phyloP scores from a whole-genome alignment of 2,329 filamentous ascomycete species.

The Didymella pomorum region DNA sequence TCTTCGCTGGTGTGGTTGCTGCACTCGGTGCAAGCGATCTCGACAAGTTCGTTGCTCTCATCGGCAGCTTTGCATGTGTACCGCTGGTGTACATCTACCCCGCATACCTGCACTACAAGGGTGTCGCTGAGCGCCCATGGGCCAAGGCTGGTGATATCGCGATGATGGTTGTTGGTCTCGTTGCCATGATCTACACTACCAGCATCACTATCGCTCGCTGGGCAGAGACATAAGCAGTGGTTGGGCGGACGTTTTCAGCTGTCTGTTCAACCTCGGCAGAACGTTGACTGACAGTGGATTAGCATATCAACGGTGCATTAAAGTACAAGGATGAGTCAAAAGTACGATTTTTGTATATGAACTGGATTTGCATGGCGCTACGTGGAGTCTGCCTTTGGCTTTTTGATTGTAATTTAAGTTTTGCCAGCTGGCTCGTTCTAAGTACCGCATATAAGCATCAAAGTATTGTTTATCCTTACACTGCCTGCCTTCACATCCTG shows the following conservation, averaged over 20 bases:
- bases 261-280: background rate
- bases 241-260: background rate
- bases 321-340: background rate
- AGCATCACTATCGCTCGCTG: constrained; percentile 63
- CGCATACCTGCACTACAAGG: constrained; percentile 73
- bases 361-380: background rate
- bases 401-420: background rate
- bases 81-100: constrained; percentile 82
- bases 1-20: constrained; percentile 67
- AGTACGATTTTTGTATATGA: constrained; percentile 2
- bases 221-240: constrained; percentile 34
- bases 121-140: constrained; percentile 65
- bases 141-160: constrained; percentile 67
- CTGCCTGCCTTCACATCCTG: too few relatives aligned
- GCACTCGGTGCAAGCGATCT: constrained; percentile 72
- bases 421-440: background rate
- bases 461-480: background rate
- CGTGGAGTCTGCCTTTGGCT: background rate
- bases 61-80: constrained; percentile 77
- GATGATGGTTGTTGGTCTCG: constrained; percentile 71
- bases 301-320: background rate
- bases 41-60: constrained; percentile 77
- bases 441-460: background rate
- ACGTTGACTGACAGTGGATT: background rate
- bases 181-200: constrained; percentile 77